These are phyloP conservation scores for Sporothrix dimorphospora DNA, from an alignment of 2,329 filamentous ascomycete genomes.

Conservation along the genomic window DNA sequence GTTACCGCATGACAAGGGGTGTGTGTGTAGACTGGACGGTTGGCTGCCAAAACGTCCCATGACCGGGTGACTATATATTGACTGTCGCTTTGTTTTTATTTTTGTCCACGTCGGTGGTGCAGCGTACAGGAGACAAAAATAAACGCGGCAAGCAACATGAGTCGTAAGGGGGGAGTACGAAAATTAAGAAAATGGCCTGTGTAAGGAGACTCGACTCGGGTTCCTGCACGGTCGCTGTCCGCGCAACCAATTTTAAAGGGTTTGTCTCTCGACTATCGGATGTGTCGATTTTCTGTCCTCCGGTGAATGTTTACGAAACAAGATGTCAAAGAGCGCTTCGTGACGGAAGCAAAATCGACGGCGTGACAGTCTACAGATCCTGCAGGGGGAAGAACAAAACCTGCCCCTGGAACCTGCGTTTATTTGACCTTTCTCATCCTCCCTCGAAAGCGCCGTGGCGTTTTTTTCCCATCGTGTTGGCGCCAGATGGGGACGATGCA, in stretches of 20 bases:
- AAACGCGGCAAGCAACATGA: conserved; percentile 5
- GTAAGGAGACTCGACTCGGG: conserved; percentile 12
- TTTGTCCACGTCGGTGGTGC: too few species aligned
- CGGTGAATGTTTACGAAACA: not conserved
- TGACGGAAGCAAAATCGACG: not conserved
- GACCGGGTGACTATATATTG: conserved; percentile 14
- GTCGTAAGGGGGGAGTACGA: not conserved
- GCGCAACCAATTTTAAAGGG: not conserved
- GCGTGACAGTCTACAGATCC: not conserved
- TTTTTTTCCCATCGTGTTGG: conserved; percentile 4
- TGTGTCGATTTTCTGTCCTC: not conserved
- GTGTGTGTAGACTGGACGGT: not conserved
- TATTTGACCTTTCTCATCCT: not conserved
- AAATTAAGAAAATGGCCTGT: too few species aligned
- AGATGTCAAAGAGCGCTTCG: too few species aligned
- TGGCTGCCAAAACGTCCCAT: not conserved
- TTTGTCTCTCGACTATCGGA: not conserved
- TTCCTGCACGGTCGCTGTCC: not conserved
- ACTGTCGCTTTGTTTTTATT: not conserved
- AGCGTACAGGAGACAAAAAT: not conserved
- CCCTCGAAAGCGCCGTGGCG: conserved; percentile 1
- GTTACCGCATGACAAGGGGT: not conserved
- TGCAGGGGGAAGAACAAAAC: not conserved
- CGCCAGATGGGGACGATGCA: not conserved
- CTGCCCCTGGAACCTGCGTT: not conserved